Evolutionary conservation across 805 yeast species (phyloP).

Genomic region (Ascoidea tarda): DNA sequence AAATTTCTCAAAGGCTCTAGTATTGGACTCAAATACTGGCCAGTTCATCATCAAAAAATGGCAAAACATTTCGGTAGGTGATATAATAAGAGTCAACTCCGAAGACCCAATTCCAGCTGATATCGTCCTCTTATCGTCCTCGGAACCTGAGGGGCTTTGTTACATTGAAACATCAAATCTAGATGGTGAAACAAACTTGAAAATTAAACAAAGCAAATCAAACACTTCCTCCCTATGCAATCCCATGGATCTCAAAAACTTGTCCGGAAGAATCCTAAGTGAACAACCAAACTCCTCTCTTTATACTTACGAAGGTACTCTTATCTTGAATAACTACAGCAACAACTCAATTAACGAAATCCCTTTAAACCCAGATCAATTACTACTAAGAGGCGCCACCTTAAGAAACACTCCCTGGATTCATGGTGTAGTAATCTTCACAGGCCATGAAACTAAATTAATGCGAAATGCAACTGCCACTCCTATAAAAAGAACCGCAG

Average conservation of each 20-base stretch:
- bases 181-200: conserved; percentile 95
- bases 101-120: conserved; percentile 96
- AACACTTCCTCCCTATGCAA: conserved; percentile 68
- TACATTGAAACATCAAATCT: conserved; percentile 95
- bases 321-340: conserved; percentile 14
- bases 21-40: conserved; percentile 44
- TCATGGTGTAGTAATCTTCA: conserved; percentile 83
- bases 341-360: conserved; percentile 35
- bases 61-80: conserved; percentile 87
- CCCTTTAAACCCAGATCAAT: conserved; percentile 80
- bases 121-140: conserved; percentile 67
- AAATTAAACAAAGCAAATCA: conserved; percentile 76
- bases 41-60: conserved; percentile 56
- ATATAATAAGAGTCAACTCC: conserved; percentile 67
- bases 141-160: conserved; percentile 97
- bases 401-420: conserved; percentile 92
- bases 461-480: conserved; percentile 99
- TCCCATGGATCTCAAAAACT: conserved; percentile 38
- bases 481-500: conserved; percentile 94
- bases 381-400: conserved; percentile 90
- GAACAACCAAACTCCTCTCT: conserved; percentile 92
- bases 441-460: conserved; percentile 96
- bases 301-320: conserved; percentile 90
- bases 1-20: conserved; percentile 62
- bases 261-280: conserved; percentile 52